Percentiles rank a stretch among this genome's conserved stretches.
Evolutionary conservation across 768 basidiomycete species (phyloP).

Genomic region (Xerocomus brunneocitrinus): DNA sequence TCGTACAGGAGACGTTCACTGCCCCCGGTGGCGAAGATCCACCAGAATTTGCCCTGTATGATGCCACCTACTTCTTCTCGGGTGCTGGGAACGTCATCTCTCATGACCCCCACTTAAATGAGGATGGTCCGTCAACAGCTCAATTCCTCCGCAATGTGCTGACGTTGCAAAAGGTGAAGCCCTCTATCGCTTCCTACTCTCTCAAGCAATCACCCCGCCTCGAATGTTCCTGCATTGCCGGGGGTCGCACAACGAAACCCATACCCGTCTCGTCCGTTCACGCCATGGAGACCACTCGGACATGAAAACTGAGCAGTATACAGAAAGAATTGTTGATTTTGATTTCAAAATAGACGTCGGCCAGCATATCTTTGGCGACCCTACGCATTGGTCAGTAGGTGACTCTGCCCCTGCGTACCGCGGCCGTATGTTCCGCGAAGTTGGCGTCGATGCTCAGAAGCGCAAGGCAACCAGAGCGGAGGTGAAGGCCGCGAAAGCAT

Average conservation of each 20-base stretch:
- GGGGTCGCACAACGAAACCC: constrained; percentile 56
- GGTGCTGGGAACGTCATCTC: constrained; percentile 53
- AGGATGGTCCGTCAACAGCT: constrained; percentile 43
- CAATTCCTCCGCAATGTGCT: not conserved
- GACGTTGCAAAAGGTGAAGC: constrained; percentile 49
- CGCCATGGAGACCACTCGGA: constrained; percentile 32
- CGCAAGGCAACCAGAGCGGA: constrained; percentile 42
- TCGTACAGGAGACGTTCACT: constrained; percentile 13
- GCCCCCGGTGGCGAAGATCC: constrained; percentile 44
- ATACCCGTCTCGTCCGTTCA: constrained; percentile 41
- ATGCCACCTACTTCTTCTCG: constrained; percentile 54
- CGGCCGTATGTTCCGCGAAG: constrained; percentile 57
- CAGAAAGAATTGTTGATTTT: constrained; percentile 61
- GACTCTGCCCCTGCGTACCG: constrained; percentile 64
- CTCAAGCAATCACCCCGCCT: constrained; percentile 46
- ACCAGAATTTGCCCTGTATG: constrained; percentile 58
- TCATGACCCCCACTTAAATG: constrained; percentile 65
- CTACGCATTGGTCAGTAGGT: constrained; percentile 55
- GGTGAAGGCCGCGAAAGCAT: constrained; percentile 39
- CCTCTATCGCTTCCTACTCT: constrained; percentile 68
- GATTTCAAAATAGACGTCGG: constrained; percentile 60
- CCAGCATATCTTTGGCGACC: constrained; percentile 36
- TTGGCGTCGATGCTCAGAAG: constrained; percentile 37
- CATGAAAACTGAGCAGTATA: constrained; percentile 46
- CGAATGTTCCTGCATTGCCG: constrained; percentile 42